Percentiles rank a stretch among this genome's conserved stretches.
Evolutionary conservation across 139 green algal species (phyloP).

Genomic region (Haematococcus sp.): DNA sequence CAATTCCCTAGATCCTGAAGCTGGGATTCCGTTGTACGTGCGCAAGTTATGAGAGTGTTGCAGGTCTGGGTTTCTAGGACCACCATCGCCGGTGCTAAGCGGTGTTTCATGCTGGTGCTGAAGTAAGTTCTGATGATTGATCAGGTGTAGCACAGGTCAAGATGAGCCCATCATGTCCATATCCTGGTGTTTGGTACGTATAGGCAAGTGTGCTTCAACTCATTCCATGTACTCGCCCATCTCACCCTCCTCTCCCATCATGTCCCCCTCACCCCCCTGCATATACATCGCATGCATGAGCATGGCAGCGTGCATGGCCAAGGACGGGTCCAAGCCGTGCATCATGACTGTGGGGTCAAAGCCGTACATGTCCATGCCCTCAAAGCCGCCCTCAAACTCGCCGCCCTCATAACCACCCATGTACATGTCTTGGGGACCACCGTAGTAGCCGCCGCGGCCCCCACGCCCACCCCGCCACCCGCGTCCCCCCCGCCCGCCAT

Average conservation of each 20-base stretch:
- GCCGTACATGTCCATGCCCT: not conserved
- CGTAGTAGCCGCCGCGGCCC: not conserved
- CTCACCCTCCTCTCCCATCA: not conserved
- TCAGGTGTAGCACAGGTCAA: too few relatives aligned
- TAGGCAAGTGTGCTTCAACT: too few relatives aligned
- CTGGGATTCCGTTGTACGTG: too few relatives aligned
- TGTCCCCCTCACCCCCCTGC: constrained; percentile 1
- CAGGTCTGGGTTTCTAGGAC: too few relatives aligned
- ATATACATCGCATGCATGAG: constrained; percentile 1
- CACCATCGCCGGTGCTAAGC: too few relatives aligned
- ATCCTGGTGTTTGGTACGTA: too few relatives aligned
- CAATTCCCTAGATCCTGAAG: too few relatives aligned
- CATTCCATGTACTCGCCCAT: constrained; percentile 1
- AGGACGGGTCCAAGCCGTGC: not conserved
- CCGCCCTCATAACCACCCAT: not conserved
- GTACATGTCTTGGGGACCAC: not conserved
- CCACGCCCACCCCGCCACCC: not conserved
- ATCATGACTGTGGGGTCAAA: not conserved
- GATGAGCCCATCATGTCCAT: too few relatives aligned
- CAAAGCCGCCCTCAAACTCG: not conserved
- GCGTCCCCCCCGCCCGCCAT: too few relatives aligned
- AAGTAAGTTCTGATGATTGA: too few relatives aligned
- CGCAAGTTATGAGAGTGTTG: too few relatives aligned
- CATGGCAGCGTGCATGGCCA: constrained; percentile 2
- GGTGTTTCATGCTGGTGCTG: too few relatives aligned